Conservation (phyloP, 1,284 basidiomycete species). For the Tremellales sp. region DNA sequence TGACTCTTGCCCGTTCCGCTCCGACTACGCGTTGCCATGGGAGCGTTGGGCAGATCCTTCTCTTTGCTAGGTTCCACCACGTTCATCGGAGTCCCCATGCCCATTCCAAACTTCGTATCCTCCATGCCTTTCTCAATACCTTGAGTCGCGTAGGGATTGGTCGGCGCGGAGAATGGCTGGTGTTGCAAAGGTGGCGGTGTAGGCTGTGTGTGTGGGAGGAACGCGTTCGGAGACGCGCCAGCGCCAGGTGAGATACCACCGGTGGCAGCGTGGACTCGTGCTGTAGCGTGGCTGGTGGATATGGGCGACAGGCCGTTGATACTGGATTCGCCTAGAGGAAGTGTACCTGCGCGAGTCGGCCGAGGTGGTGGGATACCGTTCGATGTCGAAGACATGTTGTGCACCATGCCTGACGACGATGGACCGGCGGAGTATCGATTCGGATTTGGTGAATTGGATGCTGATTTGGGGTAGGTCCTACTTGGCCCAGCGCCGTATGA, state of each 20-base stretch:
- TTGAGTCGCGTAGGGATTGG: slow-evolving; percentile 27
- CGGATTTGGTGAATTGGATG: slow-evolving; percentile 39
- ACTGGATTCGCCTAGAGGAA: slow-evolving; percentile 34
- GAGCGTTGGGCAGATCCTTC: slow-evolving; percentile 40
- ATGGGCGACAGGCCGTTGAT: background rate
- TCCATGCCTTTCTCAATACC: slow-evolving; percentile 35
- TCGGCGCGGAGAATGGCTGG: slow-evolving; percentile 30
- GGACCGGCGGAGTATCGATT: slow-evolving; percentile 42
- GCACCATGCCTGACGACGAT: slow-evolving; percentile 5
- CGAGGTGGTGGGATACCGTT: slow-evolving; percentile 30
- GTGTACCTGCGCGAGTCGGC: slow-evolving; percentile 44
- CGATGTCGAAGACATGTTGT: slow-evolving; percentile 3
- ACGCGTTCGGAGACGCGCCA: no score
- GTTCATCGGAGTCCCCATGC: slow-evolving; percentile 30
- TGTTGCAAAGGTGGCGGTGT: slow-evolving; percentile 21
- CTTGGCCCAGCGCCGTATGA: slow-evolving; percentile 8
- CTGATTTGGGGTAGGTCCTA: slow-evolving; percentile 20
- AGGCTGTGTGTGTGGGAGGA: slow-evolving; percentile 12
- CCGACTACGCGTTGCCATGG: slow-evolving; percentile 30
- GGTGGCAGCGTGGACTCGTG: slow-evolving; percentile 4
- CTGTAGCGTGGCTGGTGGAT: slow-evolving; percentile 16
- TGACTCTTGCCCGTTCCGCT: slow-evolving; percentile 47
- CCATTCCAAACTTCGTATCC: slow-evolving; percentile 31
- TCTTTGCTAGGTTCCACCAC: slow-evolving; percentile 25
- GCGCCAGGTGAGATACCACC: background rate